phyloP scores from a whole-genome alignment of 164 flowering plant genomes.

The Houttuynia cordata region DNA sequence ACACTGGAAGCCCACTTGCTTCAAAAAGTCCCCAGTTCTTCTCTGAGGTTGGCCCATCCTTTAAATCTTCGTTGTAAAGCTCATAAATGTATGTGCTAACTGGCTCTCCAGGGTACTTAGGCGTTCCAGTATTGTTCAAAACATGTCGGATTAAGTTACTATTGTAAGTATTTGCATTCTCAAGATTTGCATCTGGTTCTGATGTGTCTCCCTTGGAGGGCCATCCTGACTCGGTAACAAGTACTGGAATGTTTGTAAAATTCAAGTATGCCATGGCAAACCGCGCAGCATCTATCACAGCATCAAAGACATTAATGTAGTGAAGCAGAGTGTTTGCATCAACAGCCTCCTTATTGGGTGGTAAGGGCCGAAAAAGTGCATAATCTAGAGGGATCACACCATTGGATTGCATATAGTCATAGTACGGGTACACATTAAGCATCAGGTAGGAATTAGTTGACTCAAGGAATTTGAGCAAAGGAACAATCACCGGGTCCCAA shows the following conservation, averaged over 20 bases:
- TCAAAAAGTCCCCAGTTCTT: slow-evolving; percentile 91
- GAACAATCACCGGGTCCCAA: slow-evolving; percentile 56
- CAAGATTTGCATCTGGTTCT: slow-evolving; percentile 60
- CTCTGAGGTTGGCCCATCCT: slow-evolving; percentile 64
- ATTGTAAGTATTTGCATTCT: slow-evolving; percentile 80
- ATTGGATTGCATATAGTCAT: slow-evolving; percentile 72
- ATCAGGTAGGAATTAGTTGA: slow-evolving; percentile 59
- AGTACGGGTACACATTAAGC: slow-evolving; percentile 86
- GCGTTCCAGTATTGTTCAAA: slow-evolving; percentile 76
- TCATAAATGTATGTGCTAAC: slow-evolving; percentile 84
- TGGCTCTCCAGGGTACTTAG: slow-evolving; percentile 71
- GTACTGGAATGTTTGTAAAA: slow-evolving; percentile 55
- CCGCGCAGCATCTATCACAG: slow-evolving; percentile 79
- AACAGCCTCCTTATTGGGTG: slow-evolving; percentile 81
- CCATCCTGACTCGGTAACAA: slow-evolving; percentile 81
- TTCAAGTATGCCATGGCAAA: slow-evolving; percentile 68
- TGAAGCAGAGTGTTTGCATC: slow-evolving; percentile 78
- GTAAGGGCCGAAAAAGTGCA: slow-evolving; percentile 70
- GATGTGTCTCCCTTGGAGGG: slow-evolving; percentile 67
- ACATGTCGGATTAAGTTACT: slow-evolving; percentile 75
- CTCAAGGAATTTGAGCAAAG: slow-evolving; percentile 61
- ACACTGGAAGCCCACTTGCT: slow-evolving; percentile 52
- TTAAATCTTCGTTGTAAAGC: slow-evolving; percentile 77
- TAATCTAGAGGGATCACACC: slow-evolving; percentile 71
- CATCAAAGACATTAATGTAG: slow-evolving; percentile 82